A percentile compares a stretch with the other conserved stretches of the same genome.
Evolutionary conservation across 2,329 filamentous ascomycete species (phyloP).

Genomic region (Fonsecaea pugnacius): DNA sequence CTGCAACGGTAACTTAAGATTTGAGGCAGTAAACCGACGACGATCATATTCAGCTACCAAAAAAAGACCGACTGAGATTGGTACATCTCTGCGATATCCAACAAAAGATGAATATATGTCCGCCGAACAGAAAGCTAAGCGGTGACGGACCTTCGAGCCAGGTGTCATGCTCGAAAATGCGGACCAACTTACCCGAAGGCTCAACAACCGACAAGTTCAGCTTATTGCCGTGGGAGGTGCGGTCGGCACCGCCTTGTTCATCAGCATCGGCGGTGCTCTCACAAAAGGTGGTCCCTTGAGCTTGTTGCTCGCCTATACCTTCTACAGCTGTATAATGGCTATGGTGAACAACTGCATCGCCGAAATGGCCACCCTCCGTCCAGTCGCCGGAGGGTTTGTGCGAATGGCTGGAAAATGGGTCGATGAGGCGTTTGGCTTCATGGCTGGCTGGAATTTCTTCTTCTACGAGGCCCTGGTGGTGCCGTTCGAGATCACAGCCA

Average conservation of each 20-base stretch:
- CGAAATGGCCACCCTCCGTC: slow-evolving; percentile 52
- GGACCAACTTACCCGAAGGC: too few species aligned
- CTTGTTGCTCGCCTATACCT: slow-evolving; percentile 43
- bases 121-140: too few species aligned
- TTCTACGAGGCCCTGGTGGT: slow-evolving; percentile 47
- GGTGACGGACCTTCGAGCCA: too few species aligned
- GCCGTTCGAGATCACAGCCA: slow-evolving; percentile 48
- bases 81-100: too few species aligned
- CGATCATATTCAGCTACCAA: too few species aligned
- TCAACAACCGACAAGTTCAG: slow-evolving; percentile 16
- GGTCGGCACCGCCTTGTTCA: slow-evolving; percentile 44
- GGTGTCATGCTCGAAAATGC: too few species aligned
- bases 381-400: slow-evolving; percentile 47
- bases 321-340: slow-evolving; percentile 39
- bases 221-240: slow-evolving; percentile 42
- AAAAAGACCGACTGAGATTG: too few species aligned
- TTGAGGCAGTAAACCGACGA: too few species aligned
- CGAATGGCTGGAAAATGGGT: slow-evolving; percentile 49
- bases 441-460: slow-evolving; percentile 54
- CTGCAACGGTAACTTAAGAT: too few species aligned
- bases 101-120: too few species aligned
- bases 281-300: slow-evolving; percentile 43
- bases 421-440: slow-evolving; percentile 50
- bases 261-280: slow-evolving; percentile 44
- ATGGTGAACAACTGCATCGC: slow-evolving; percentile 47